phyloP scores from a whole-genome alignment of 768 basidiomycete species.

The Kwoniella mangroviensis region DNA sequence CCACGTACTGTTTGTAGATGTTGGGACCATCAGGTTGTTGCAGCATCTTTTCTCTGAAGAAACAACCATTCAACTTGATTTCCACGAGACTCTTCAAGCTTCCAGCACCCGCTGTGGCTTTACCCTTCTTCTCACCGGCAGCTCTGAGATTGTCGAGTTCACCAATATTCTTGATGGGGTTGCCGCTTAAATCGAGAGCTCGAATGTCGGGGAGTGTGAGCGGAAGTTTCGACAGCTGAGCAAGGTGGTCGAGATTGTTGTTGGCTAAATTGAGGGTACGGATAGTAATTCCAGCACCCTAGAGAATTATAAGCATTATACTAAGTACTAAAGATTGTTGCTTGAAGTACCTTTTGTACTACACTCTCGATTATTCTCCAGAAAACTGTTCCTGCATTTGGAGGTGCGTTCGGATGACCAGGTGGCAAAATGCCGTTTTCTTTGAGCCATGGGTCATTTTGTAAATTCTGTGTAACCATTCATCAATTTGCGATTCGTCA shows the following conservation, averaged over 20 bases:
- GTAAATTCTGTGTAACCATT: constrained; percentile 60
- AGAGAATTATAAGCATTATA: neutral
- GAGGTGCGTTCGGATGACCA: constrained; percentile 68
- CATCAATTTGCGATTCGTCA: neutral
- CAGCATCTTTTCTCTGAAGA: constrained; percentile 46
- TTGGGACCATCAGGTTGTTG: constrained; percentile 70
- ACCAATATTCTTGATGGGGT: constrained; percentile 76
- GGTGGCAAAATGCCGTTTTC: constrained; percentile 74
- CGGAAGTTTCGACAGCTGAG: constrained; percentile 67
- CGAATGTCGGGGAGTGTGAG: constrained; percentile 70
- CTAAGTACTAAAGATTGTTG: neutral
- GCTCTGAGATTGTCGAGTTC: constrained; percentile 74
- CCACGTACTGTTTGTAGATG: constrained; percentile 65
- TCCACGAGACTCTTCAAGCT: constrained; percentile 51
- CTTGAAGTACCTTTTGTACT: constrained; percentile 39
- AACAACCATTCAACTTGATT: constrained; percentile 50
- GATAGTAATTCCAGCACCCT: constrained; percentile 56
- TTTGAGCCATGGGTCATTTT: constrained; percentile 75
- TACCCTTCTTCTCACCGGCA: constrained; percentile 66
- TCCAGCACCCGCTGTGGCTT: constrained; percentile 39
- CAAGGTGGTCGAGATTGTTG: constrained; percentile 69
- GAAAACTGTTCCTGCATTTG: constrained; percentile 70
- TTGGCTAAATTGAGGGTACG: constrained; percentile 80
- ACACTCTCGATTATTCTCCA: constrained; percentile 65
- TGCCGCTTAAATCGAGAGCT: constrained; percentile 56